Percentiles rank a stretch among this genome's conserved stretches.
Conservation (phyloP, 148 eudicot species). For the Silene conica region DNA sequence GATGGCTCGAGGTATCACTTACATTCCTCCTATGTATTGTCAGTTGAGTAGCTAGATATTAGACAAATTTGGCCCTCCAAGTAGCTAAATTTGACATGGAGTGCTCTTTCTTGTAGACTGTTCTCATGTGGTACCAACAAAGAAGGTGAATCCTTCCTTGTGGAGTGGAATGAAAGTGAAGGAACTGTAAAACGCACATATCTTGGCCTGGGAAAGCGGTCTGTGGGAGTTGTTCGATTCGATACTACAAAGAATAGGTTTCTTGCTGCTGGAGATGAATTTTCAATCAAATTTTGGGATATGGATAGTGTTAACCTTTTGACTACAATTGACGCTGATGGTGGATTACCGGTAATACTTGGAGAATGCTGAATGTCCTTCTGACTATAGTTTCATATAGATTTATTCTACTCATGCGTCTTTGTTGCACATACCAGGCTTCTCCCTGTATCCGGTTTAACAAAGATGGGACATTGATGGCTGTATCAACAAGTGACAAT, state of each 20-base stretch:
- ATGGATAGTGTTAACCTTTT: conserved; percentile 71
- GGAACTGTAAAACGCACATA: conserved; percentile 83
- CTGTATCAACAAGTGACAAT: conserved; percentile 82
- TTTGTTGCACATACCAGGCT: conserved; percentile 43
- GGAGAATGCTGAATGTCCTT: conserved; percentile 6
- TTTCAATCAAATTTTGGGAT: conserved; percentile 76
- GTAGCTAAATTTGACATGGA: conserved; percentile 3
- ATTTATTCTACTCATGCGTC: conserved; percentile 11
- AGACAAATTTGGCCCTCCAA: not conserved
- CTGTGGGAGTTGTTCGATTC: conserved; percentile 75
- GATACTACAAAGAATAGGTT: conserved; percentile 83
- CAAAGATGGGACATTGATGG: conserved; percentile 82
- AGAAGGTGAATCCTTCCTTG: conserved; percentile 89
- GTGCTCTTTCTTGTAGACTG: conserved; percentile 41
- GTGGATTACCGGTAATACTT: conserved; percentile 72
- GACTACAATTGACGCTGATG: conserved; percentile 69
- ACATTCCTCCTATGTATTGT: not conserved
- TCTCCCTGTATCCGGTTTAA: conserved; percentile 87
- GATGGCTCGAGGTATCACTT: conserved; percentile 75
- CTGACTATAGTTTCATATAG: not conserved
- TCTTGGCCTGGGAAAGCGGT: conserved; percentile 72
- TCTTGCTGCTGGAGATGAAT: conserved; percentile 89
- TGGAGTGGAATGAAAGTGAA: conserved; percentile 96
- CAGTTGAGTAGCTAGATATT: conserved; percentile 1
- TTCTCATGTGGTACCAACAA: conserved; percentile 94